Evolutionary conservation across 495 filamentous ascomycete genomes (phyloP).

Genomic region (Trichoderma gamsii): DNA sequence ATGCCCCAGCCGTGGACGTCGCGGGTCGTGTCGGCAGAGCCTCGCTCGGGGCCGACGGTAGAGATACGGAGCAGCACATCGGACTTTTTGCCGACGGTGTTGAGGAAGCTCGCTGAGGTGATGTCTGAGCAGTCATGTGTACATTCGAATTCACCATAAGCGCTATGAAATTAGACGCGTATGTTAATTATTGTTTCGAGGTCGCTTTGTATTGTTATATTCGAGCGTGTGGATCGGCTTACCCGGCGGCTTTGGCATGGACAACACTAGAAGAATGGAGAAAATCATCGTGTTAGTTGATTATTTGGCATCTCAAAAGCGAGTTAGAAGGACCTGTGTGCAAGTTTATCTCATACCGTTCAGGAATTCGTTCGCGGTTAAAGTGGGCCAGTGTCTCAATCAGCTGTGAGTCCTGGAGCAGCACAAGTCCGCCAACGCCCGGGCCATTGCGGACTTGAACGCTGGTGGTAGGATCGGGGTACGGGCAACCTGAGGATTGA

Average conservation of each 20-base stretch:
- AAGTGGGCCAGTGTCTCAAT: slow-evolving; percentile 61
- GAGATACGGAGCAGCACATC: slow-evolving; percentile 54
- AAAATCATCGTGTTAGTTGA: background rate
- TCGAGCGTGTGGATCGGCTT: background rate
- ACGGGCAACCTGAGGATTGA: slow-evolving; percentile 18
- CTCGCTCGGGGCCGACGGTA: slow-evolving; percentile 50
- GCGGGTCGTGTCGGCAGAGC: slow-evolving; percentile 47
- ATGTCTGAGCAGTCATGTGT: slow-evolving; percentile 41
- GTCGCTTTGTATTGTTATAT: background rate
- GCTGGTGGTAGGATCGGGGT: slow-evolving; percentile 19
- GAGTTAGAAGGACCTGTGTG: slow-evolving; percentile 31
- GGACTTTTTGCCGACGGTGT: slow-evolving; percentile 44
- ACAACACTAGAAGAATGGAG: background rate
- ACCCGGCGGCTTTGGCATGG: slow-evolving; percentile 8
- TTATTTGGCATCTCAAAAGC: slow-evolving; percentile 17
- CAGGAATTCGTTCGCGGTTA: slow-evolving; percentile 46
- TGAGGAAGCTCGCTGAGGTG: slow-evolving; percentile 37
- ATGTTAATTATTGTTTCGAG: background rate
- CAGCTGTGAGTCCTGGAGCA: slow-evolving; percentile 31
- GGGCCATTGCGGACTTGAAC: slow-evolving; percentile 12
- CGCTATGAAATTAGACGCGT: slow-evolving; percentile 36
- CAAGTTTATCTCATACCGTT: slow-evolving; percentile 24
- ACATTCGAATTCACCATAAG: slow-evolving; percentile 75
- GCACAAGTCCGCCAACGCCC: slow-evolving; percentile 22
- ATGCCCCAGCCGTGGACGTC: slow-evolving; percentile 56